phyloP scores from a whole-genome alignment of 1,284 basidiomycete species.

The Peniophora sp. region DNA sequence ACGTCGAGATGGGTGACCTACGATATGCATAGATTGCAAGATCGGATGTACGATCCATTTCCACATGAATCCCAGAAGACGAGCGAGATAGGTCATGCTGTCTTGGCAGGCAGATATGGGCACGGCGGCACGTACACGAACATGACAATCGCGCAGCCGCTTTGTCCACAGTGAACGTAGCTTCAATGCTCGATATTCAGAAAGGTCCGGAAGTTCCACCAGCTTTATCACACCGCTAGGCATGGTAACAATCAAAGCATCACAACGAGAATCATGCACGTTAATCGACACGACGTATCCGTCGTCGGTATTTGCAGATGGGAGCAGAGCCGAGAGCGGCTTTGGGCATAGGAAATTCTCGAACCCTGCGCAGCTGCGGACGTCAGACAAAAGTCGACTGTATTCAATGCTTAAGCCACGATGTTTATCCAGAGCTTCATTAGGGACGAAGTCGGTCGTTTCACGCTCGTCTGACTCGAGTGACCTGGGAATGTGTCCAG shows the following conservation, averaged over 20 bases:
- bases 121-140: background rate
- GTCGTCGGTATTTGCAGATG: too few species aligned
- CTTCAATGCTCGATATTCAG: background rate
- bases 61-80: background rate
- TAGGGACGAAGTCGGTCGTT: too few species aligned
- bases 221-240: background rate
- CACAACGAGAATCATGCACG: background rate
- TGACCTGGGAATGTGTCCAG: too few species aligned
- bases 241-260: background rate
- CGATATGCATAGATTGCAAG: too few species aligned
- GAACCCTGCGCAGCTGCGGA: too few species aligned
- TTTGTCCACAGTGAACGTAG: background rate
- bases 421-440: too few species aligned
- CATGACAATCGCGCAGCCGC: background rate
- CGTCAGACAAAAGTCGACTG: too few species aligned
- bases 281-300: conserved; percentile 1
- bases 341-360: too few species aligned
- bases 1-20: too few species aligned
- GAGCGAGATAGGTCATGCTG: background rate
- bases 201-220: background rate
- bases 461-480: too few species aligned
- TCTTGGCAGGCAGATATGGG: background rate
- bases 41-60: background rate
- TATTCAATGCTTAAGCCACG: too few species aligned
- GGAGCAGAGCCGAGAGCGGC: too few species aligned